These are phyloP conservation scores for Andrographis paniculata DNA, from an alignment of 305 asterid genomes.

Conservation along the genomic window DNA sequence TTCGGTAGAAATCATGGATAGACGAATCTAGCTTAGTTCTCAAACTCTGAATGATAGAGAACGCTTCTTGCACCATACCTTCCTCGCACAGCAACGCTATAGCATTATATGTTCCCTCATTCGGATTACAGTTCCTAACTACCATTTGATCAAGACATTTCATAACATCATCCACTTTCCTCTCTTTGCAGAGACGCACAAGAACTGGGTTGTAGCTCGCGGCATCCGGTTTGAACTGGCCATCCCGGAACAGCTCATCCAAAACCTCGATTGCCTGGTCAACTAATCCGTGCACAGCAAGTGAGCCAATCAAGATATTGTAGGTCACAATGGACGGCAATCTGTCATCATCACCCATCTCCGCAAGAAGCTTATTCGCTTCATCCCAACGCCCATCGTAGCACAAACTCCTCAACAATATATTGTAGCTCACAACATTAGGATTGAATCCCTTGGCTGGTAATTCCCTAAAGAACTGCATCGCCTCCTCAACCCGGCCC, in stretches of 20 bases:
- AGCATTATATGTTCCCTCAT: slow-evolving; percentile 68
- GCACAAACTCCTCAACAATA: slow-evolving; percentile 79
- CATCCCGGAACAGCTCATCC: slow-evolving; percentile 51
- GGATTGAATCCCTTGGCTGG: slow-evolving; percentile 68
- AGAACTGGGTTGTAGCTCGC: slow-evolving; percentile 74
- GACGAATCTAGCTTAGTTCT: slow-evolving; percentile 42
- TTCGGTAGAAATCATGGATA: slow-evolving; percentile 43
- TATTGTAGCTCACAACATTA: slow-evolving; percentile 78
- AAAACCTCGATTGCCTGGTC: slow-evolving; percentile 61
- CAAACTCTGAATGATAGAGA: slow-evolving; percentile 52
- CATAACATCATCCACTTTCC: slow-evolving; percentile 46
- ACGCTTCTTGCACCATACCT: slow-evolving; percentile 61
- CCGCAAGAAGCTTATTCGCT: slow-evolving; percentile 63
- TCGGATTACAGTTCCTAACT: slow-evolving; percentile 40
- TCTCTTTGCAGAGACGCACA: slow-evolving; percentile 49
- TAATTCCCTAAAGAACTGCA: slow-evolving; percentile 49
- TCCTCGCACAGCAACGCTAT: slow-evolving; percentile 67
- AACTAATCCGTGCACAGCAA: slow-evolving; percentile 51
- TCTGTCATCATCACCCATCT: slow-evolving; percentile 65
- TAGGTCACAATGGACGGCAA: slow-evolving; percentile 68
- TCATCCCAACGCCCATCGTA: slow-evolving; percentile 70
- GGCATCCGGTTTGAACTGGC: slow-evolving; percentile 52
- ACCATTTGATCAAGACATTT: slow-evolving; percentile 58
- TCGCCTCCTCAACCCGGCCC: slow-evolving; percentile 64
- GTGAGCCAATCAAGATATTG: slow-evolving; percentile 61